A percentile compares a stretch with the other conserved stretches of the same genome.
Evolutionary conservation across 2,329 filamentous ascomycete genomes (phyloP).

Genomic region (Penicillium crustosum): DNA sequence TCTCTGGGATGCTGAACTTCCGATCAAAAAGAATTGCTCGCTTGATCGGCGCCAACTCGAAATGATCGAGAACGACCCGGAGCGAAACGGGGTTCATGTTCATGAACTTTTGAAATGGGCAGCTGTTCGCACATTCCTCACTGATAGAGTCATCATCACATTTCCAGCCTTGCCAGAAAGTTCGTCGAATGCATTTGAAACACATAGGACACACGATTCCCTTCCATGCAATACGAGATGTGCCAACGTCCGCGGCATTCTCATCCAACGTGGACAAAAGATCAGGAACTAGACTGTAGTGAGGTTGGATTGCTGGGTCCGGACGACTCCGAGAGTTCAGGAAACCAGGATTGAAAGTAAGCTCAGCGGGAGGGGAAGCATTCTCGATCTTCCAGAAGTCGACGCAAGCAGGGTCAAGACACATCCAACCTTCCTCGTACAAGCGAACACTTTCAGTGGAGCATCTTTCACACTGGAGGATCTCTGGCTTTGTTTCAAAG

Average conservation of each 20-base stretch:
- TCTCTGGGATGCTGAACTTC: constrained; percentile 27
- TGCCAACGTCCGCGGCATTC: constrained; percentile 44
- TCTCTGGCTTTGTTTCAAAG: constrained; percentile 25
- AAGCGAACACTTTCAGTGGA: constrained; percentile 32
- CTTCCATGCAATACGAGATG: constrained; percentile 54
- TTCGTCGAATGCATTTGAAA: constrained; percentile 59
- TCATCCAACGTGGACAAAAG: constrained; percentile 41
- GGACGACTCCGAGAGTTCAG: constrained; percentile 55
- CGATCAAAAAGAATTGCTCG: constrained; percentile 28
- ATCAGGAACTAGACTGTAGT: constrained; percentile 43
- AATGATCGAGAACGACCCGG: constrained; percentile 33
- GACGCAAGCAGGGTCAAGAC: constrained; percentile 53
- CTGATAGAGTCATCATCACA: constrained; percentile 44
- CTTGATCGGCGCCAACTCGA: constrained; percentile 32
- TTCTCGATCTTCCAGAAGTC: constrained; percentile 56
- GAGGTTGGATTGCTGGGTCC: constrained; percentile 35
- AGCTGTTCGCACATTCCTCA: constrained; percentile 43
- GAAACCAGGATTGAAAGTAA: constrained; percentile 58
- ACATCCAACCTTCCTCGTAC: constrained; percentile 57
- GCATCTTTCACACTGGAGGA: constrained; percentile 46
- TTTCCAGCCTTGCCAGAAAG: constrained; percentile 62
- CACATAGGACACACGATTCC: constrained; percentile 69
- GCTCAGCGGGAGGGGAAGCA: constrained; percentile 26
- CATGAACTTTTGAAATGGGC: constrained; percentile 47
- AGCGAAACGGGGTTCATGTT: constrained; percentile 30